Evolutionary conservation across 2,329 filamentous ascomycete genomes (phyloP).

Genomic region (Nemania diffusa): DNA sequence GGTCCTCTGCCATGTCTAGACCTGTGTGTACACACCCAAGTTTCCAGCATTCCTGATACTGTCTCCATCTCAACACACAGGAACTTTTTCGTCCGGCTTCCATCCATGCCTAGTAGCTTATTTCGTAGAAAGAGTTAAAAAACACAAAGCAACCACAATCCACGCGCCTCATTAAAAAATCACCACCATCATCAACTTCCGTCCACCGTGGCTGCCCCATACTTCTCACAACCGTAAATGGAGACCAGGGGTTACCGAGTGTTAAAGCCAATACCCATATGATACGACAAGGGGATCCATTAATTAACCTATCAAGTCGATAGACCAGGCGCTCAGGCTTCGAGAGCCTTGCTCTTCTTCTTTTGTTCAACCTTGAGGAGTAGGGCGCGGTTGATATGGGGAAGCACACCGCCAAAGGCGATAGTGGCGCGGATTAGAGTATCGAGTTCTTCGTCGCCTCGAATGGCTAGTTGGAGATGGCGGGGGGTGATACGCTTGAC

Average conservation of each 20-base stretch:
- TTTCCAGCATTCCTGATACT: conserved; percentile 14
- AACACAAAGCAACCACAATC: conserved; percentile 27
- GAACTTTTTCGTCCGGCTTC: neutral
- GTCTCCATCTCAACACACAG: conserved; percentile 5
- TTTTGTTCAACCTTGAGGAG: conserved; percentile 97
- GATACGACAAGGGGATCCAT: conserved; percentile 21
- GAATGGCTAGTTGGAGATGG: conserved; percentile 96
- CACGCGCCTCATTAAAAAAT: conserved; percentile 27
- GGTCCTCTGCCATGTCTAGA: conserved; percentile 18
- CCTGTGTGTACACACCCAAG: conserved; percentile 23
- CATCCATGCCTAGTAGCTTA: neutral
- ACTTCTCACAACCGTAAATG: conserved; percentile 21
- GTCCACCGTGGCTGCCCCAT: conserved; percentile 3
- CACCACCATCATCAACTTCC: conserved; percentile 9
- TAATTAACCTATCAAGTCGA: conserved; percentile 27
- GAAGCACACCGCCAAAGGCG: conserved; percentile 96
- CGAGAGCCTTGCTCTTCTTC: conserved; percentile 78
- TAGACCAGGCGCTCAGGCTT: conserved; percentile 51
- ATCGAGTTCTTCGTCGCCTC: conserved; percentile 97
- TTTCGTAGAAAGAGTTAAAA: conserved; percentile 8
- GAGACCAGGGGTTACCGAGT: conserved; percentile 14
- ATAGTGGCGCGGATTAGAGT: conserved; percentile 98
- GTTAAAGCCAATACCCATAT: conserved; percentile 26
- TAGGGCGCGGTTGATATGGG: conserved; percentile 97
- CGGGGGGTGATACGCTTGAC: conserved; percentile 99